Evolutionary conservation across 306 rosid species (phyloP), one percentile per base, ranked within the genome.

Genomic region (Quercus suber): DNA sequence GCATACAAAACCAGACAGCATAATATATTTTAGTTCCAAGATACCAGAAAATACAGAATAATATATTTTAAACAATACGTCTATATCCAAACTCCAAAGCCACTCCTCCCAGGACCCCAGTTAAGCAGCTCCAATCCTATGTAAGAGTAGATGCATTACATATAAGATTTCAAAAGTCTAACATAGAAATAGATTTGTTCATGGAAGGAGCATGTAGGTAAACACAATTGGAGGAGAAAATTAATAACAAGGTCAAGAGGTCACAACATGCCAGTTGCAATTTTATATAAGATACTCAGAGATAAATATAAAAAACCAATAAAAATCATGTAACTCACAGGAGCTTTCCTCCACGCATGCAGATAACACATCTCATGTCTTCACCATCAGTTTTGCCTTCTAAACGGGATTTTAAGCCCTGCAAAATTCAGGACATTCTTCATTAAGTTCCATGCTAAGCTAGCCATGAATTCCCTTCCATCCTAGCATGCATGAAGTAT

Each of bases 321-420:
- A 43, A 74, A 70, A 20, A 73, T 20, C n/a, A 71, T 55, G 65
- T 49, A 81, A 81, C 88, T 84, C 78, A 84, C 88, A 81, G 23
- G 65, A 84, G 80, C 23, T 5, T 57, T 78, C 85, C 85, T 1
- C 85, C 85, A 55, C 0, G 75, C 79, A 63, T 20, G 78, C 88
- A 84, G 56, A 69, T 70, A 76, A n/a, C 49, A 64, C 88, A 81
- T 18, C 75, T 71, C 45, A 3, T 53, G 25, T 74, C 53, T 53
- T 49, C 55, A 2, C 52, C 80, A 5, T 59, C 77, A 10, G 33
- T 58, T 67, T 51, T 25, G 76, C 37, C 65, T 69, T 74, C 49
- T 45, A 53, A 15, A 61, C 5, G 49, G 79, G 59, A 35, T 77
- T 53, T 60, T 12, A 20, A n/a, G 14, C 65, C 28, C 20, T 5